Evolutionary conservation across 495 filamentous ascomycete species (phyloP).

Genomic region (Lasiosphaeria hispida): DNA sequence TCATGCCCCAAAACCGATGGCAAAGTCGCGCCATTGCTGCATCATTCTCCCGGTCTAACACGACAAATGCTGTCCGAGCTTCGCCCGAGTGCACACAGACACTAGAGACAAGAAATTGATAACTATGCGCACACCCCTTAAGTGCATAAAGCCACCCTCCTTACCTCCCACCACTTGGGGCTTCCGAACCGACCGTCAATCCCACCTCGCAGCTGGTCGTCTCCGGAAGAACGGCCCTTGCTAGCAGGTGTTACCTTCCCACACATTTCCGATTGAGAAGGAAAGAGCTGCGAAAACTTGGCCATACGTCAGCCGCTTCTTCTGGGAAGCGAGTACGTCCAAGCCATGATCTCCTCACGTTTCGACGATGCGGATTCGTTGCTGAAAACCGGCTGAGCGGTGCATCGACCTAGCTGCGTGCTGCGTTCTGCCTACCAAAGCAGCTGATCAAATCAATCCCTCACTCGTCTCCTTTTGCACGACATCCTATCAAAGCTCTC

Average conservation of each 20-base stretch:
- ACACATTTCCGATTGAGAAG: neutral
- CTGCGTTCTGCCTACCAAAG: neutral
- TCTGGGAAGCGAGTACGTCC: neutral
- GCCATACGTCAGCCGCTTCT: conserved; percentile 3
- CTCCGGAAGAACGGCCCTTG: conserved; percentile 30
- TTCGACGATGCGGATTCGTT: neutral
- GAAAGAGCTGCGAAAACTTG: neutral
- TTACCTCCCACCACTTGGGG: neutral
- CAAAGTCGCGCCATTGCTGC: conserved; percentile 8
- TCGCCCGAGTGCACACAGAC: conserved; percentile 9
- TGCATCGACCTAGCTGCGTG: neutral
- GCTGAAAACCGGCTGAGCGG: neutral
- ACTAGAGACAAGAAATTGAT: conserved; percentile 1
- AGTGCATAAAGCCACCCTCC: conserved; percentile 4
- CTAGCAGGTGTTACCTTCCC: conserved; percentile 10
- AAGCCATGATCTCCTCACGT: neutral
- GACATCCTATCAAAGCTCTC: neutral
- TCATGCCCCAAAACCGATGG: neutral
- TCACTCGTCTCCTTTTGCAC: neutral
- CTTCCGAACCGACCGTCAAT: conserved; percentile 18
- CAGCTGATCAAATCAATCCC: neutral
- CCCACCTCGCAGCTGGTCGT: conserved; percentile 17
- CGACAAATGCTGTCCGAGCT: conserved; percentile 11
- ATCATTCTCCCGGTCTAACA: conserved; percentile 1
- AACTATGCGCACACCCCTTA: neutral